A percentile compares a stretch with the other conserved stretches of the same genome.
phyloP scores from a whole-genome alignment of 2,329 filamentous ascomycete genomes.

The Biscogniauxia sp. region DNA sequence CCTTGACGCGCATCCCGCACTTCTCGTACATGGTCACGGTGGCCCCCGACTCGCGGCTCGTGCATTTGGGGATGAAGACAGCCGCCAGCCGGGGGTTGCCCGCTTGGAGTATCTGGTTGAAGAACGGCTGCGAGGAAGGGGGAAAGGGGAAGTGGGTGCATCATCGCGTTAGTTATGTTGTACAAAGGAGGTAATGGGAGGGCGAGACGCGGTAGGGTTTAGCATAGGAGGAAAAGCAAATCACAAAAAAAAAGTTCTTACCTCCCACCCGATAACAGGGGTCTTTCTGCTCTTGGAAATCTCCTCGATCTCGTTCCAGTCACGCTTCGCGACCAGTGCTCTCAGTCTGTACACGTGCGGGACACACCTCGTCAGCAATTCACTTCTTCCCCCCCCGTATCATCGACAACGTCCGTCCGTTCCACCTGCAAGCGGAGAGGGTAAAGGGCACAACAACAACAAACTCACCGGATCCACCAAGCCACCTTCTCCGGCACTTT shows the following conservation, averaged over 20 bases:
- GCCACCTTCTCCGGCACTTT: slow-evolving; percentile 87
- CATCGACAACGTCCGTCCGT: background rate
- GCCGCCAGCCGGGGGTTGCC: slow-evolving; percentile 86
- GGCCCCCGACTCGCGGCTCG: slow-evolving; percentile 63
- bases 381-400: background rate
- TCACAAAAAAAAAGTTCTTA: slow-evolving; percentile 41
- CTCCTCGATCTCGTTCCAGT: slow-evolving; percentile 92
- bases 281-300: slow-evolving; percentile 75
- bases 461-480: slow-evolving; percentile 71
- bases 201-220: background rate
- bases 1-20: slow-evolving; percentile 84
- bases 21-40: slow-evolving; percentile 93
- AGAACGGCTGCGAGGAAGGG: slow-evolving; percentile 66
- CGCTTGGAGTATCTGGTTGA: slow-evolving; percentile 81
- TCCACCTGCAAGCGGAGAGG: too few species aligned
- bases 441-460: background rate
- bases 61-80: slow-evolving; percentile 85
- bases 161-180: background rate
- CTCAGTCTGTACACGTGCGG: slow-evolving; percentile 60
- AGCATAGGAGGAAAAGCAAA: background rate
- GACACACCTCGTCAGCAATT: slow-evolving; percentile 4
- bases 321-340: slow-evolving; percentile 82
- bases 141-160: too few species aligned
- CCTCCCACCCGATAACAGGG: slow-evolving; percentile 96
- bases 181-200: background rate